Evolutionary conservation across 2,329 filamentous ascomycete species (phyloP).

Genomic region (Blastomyces emzantsi): DNA sequence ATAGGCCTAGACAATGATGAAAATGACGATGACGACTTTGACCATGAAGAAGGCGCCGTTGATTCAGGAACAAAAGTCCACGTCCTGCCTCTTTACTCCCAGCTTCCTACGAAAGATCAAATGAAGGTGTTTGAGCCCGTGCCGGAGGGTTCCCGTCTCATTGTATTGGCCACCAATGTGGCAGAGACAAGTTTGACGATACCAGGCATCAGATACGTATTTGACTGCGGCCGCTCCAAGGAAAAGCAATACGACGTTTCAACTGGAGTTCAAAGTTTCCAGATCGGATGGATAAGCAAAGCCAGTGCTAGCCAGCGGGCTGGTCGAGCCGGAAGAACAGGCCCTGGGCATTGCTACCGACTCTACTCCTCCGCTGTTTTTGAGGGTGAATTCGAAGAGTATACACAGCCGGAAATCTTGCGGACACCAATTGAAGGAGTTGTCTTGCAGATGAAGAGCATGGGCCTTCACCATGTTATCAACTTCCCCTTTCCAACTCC

Average conservation of each 20-base stretch:
- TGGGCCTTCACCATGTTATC: conserved; percentile 81
- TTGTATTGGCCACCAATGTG: conserved; percentile 91
- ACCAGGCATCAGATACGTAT: conserved; percentile 88
- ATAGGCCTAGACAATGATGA: conserved; percentile 49
- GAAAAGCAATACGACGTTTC: conserved; percentile 80
- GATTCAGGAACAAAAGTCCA: conserved; percentile 63
- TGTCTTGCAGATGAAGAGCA: conserved; percentile 86
- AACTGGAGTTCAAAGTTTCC: conserved; percentile 90
- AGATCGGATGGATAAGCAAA: conserved; percentile 95
- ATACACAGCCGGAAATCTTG: conserved; percentile 78
- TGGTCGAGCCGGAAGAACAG: conserved; percentile 90
- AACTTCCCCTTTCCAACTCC: conserved; percentile 96
- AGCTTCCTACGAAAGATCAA: conserved; percentile 84
- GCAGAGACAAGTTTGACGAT: conserved; percentile 97
- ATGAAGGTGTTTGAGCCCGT: conserved; percentile 79
- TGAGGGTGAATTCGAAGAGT: conserved; percentile 74
- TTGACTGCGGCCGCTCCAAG: conserved; percentile 87
- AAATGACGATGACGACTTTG: conserved; percentile 56
- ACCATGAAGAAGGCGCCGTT: conserved; percentile 53
- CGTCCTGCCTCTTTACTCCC: conserved; percentile 86
- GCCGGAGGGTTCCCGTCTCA: conserved; percentile 71
- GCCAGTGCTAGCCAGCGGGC: conserved; percentile 86
- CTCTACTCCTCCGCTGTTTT: conserved; percentile 92
- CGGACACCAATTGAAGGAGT: conserved; percentile 88
- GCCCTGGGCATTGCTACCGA: conserved; percentile 89